Base-by-base conservation (phyloP, 176 grass and related monocot genomes). In the Themeda triandra region DNA sequence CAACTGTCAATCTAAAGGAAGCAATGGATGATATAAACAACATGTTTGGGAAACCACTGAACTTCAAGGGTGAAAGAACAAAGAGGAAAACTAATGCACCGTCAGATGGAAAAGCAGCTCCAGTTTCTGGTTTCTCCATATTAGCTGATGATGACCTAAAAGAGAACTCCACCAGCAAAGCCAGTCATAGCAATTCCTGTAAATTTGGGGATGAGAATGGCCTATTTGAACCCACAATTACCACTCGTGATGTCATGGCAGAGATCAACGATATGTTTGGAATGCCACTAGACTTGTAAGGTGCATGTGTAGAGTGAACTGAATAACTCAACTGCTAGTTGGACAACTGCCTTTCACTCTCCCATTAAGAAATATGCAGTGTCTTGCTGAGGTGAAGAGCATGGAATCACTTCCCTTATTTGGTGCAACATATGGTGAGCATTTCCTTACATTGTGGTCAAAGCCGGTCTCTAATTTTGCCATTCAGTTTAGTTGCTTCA, bases 181-280 rank as follows among this genome's bases (percentile, higher is more conserved):
- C 36, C 58, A 89, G 74, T 54, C 46, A 14, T n/a, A 91, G 28
- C 35, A 76, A 45, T 46, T 49, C 84, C 19, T 71, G 25, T 68
- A 91, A 89, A 67, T 86, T 81, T 84, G 90, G 21, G 32, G 63
- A 53, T 54, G 78, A 83, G 25, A 69, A 66, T 78, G 93, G 75
- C 78, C 69, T 98, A 28, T 98, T 93, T 90, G 96, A 98, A 87
- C 91, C 96, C 33, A 98, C 93, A 69, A 87, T 87, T 82, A 95
- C 92, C 64, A 98, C 96, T 37, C 86, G 75, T 1, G 85, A 93
- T 79, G 96, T 94, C 40, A 92, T 98, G 93, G 86, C 84, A 2
- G 93, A 98, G 54, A 94, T 98, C 49, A 98, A 95, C 63, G 86
- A 92, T 63, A 89, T 98, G 93, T 98, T 95, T 76, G 91, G 96